Evolutionary conservation across 352 stramenopile species (phyloP), one percentile per base, ranked within the genome.

Genomic region (Nothophytophthora sp.): DNA sequence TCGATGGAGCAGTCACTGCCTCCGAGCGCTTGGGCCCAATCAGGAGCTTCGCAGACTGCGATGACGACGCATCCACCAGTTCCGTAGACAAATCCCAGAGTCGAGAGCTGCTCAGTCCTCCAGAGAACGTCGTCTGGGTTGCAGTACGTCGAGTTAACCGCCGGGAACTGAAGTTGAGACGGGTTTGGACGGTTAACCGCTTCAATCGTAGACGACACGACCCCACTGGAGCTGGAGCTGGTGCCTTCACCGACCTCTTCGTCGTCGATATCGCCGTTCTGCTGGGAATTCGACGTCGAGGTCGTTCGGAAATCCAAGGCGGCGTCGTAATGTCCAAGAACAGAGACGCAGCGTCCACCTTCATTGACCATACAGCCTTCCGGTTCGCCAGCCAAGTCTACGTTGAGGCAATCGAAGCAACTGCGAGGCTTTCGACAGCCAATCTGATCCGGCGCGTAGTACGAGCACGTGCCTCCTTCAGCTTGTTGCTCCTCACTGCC

Each of bases 371-470:
- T 58, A 29, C 66, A 75, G 15, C 53, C 61, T 23, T 60, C 42
- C 4, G 50, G 55, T 23, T 73, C 55, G 15, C 40, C 45, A 1
- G 51, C 43, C 16, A 76, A 39, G 3, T 57, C 19, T 19, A 30
- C 30, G 47, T 81, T 72, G 36, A 72, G 55, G 40, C 70, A 76
- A 48, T 81, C 56, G 44, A 60, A 76, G 61, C 67, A 81, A 30
- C 52, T 66, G 22, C 67, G 64, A 40, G 60, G 66, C 1, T 52
- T 46, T 48, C 39, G 51, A 54, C 58, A 76, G 25, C 53, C 63
- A 19, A 22, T 30, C 24, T 32, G 12, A 39, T 62, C 48, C 20
- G 40, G 25, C n/a, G 67, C 58, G 42, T 76, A 70, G 50, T 62
- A 73, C 2, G 62, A 64, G 15, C 67, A 73, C 1, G 43, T 60